Percentiles rank a stretch among this genome's conserved stretches.
phyloP scores from a whole-genome alignment of 2,329 filamentous ascomycete genomes.

The Annulohypoxylon truncatum region DNA sequence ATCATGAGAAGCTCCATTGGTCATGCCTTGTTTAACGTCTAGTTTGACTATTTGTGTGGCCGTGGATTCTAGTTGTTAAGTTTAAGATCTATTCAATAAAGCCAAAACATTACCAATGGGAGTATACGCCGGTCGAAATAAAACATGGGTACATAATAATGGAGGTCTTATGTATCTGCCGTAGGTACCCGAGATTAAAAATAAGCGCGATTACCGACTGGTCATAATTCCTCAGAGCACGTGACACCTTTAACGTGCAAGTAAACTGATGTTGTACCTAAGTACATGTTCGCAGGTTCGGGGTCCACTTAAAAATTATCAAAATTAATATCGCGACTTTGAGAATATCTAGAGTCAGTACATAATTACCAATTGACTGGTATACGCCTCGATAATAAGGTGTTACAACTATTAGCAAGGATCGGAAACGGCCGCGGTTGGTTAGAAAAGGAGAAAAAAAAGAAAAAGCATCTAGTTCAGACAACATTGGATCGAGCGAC shows the following conservation, averaged over 20 bases:
- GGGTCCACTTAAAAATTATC: neutral
- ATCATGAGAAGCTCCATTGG: neutral
- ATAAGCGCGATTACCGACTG: neutral
- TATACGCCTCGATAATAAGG: too few species aligned
- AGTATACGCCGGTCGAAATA: neutral
- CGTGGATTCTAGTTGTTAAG: neutral
- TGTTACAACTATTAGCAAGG: too few species aligned
- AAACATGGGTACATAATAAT: neutral
- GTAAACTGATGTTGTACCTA: neutral
- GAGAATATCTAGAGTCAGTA: neutral
- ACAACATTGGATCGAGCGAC: neutral
- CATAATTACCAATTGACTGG: neutral
- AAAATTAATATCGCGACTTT: neutral
- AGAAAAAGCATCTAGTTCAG: neutral
- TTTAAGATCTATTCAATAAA: neutral
- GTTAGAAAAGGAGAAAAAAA: neutral
- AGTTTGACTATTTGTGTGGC: neutral
- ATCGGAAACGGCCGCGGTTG: neutral
- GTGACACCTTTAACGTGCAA: neutral
- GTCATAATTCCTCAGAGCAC: neutral
- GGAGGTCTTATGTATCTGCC: neutral
- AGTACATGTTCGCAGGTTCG: neutral
- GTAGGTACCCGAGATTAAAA: slow-evolving; percentile 1
- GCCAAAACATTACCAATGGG: neutral
- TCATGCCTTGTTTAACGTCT: neutral